Evolutionary conservation across 495 filamentous ascomycete species (phyloP).

Genomic region (Thozetella sp.): DNA sequence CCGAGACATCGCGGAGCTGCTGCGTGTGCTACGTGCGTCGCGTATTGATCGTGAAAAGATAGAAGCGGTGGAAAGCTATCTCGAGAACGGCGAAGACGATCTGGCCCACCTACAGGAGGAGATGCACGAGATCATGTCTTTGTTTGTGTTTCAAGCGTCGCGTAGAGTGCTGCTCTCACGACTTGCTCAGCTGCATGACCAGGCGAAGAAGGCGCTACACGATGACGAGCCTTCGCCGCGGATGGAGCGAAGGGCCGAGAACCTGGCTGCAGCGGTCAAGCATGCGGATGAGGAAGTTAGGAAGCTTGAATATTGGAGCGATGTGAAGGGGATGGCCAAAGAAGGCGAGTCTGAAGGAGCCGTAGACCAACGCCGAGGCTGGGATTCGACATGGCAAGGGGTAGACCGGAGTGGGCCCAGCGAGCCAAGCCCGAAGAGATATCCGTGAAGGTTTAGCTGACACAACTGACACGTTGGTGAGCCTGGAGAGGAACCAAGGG

Average conservation of each 20-base stretch:
- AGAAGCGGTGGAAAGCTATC: conserved; percentile 75
- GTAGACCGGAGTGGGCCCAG: conserved; percentile 41
- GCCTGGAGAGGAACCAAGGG: too few species aligned
- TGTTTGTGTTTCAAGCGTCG: conserved; percentile 89
- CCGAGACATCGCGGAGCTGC: conserved; percentile 63
- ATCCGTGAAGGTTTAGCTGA: neutral
- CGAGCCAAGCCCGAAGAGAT: conserved; percentile 6
- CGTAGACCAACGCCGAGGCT: conserved; percentile 42
- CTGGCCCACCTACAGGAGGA: conserved; percentile 72
- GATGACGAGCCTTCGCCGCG: neutral
- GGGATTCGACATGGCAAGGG: conserved; percentile 44
- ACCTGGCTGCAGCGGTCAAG: conserved; percentile 57
- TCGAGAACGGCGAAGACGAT: conserved; percentile 79
- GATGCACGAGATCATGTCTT: conserved; percentile 83
- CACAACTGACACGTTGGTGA: too few species aligned
- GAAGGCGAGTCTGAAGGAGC: conserved; percentile 50
- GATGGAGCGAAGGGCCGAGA: conserved; percentile 39
- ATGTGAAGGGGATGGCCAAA: conserved; percentile 63
- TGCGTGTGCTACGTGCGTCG: conserved; percentile 62
- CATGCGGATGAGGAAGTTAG: conserved; percentile 70
- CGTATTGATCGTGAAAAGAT: conserved; percentile 91
- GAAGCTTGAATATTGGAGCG: conserved; percentile 74
- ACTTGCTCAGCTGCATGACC: conserved; percentile 64
- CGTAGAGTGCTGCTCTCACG: conserved; percentile 72
- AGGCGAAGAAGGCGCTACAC: conserved; percentile 29